phyloP scores from a whole-genome alignment of 768 basidiomycete species.

The Scleroderma bovista region DNA sequence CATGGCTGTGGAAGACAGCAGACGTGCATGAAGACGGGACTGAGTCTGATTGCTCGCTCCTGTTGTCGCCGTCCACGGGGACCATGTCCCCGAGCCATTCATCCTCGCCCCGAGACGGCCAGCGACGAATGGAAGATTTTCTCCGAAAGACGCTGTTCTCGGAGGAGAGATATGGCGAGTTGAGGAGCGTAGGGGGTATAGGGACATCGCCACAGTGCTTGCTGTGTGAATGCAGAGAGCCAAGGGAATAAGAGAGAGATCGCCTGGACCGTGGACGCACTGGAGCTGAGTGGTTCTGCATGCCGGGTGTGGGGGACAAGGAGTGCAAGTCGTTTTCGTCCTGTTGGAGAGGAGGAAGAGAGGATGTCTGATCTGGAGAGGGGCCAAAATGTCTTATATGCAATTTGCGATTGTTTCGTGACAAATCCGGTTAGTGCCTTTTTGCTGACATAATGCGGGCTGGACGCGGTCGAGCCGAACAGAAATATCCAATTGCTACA shows the following conservation, averaged over 20 bases:
- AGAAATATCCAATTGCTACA: slow-evolving; percentile 11
- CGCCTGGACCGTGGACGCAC: slow-evolving; percentile 10
- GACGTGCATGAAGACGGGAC: slow-evolving; percentile 17
- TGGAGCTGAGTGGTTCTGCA: not conserved
- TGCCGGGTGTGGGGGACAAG: not conserved
- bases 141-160: slow-evolving; percentile 45
- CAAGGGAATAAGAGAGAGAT: slow-evolving; percentile 6
- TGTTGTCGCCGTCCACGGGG: slow-evolving; percentile 25
- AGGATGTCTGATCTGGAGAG: not conserved
- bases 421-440: not conserved
- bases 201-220: slow-evolving; percentile 36
- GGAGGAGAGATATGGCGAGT: slow-evolving; percentile 50
- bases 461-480: slow-evolving; percentile 14
- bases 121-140: slow-evolving; percentile 25
- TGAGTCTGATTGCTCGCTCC: slow-evolving; percentile 8
- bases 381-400: not conserved
- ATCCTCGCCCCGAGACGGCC: slow-evolving; percentile 48
- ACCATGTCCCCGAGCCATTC: slow-evolving; percentile 63
- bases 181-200: slow-evolving; percentile 52
- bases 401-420: not conserved
- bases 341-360: not conserved
- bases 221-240: slow-evolving; percentile 7
- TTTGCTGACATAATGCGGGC: slow-evolving; percentile 21
- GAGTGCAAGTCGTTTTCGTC: not conserved
- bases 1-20: slow-evolving; percentile 9